These are phyloP conservation scores for Meyerozyma athensensis DNA, from an alignment of 1,139 yeast species.

Conservation along the genomic window DNA sequence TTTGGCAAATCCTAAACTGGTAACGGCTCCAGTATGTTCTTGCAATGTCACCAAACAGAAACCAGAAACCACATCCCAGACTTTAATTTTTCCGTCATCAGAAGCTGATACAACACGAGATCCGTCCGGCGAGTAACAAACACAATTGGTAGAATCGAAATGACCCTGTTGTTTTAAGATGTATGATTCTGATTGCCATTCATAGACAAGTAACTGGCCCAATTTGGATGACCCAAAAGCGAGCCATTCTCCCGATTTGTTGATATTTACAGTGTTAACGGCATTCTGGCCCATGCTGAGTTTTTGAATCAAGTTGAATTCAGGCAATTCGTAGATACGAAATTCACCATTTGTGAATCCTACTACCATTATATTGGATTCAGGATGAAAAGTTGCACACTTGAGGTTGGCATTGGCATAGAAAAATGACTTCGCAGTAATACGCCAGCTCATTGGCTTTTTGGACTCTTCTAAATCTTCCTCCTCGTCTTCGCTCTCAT, in stretches of 20 bases:
- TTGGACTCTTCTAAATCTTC: constrained; percentile 15
- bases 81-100: constrained; percentile 94
- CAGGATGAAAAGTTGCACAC: constrained; percentile 80
- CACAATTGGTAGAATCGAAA: constrained; percentile 80
- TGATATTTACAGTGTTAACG: constrained; percentile 75
- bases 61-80: constrained; percentile 94
- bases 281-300: constrained; percentile 90
- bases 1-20: constrained; percentile 81
- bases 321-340: constrained; percentile 78
- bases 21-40: constrained; percentile 87
- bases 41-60: constrained; percentile 88
- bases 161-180: constrained; percentile 96
- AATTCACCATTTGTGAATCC: constrained; percentile 92
- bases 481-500: constrained; percentile 33
- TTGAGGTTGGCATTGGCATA: constrained; percentile 67
- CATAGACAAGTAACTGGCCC: constrained; percentile 95
- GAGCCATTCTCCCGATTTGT: constrained; percentile 90
- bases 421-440: constrained; percentile 71
- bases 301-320: constrained; percentile 74
- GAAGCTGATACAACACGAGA: constrained; percentile 88
- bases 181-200: constrained; percentile 98
- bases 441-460: constrained; percentile 65
- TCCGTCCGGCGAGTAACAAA: constrained; percentile 94
- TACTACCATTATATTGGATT: constrained; percentile 69
- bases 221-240: constrained; percentile 88